Evolutionary conservation across 805 yeast genomes (phyloP).

Genomic region (Peterozyma toletana): DNA sequence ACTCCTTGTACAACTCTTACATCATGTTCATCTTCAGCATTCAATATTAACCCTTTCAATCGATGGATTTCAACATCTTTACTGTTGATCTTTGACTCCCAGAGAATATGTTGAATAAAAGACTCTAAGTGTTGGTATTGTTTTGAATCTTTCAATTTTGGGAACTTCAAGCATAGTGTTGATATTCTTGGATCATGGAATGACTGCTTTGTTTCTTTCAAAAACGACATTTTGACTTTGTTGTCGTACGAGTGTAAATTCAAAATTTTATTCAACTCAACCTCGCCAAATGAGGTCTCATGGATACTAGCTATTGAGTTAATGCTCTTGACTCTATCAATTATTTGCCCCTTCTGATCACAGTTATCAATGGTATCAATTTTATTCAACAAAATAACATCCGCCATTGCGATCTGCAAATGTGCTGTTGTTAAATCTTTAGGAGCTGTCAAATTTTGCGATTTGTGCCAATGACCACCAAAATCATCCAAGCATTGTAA

Average conservation of each 20-base stretch:
- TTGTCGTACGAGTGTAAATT: constrained; percentile 75
- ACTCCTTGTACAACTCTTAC: constrained; percentile 83
- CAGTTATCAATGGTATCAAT: constrained; percentile 42
- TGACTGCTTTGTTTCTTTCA: constrained; percentile 10
- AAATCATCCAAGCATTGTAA: constrained; percentile 58
- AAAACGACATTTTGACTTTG: constrained; percentile 12
- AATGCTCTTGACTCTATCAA: constrained; percentile 34
- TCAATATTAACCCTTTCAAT: constrained; percentile 66
- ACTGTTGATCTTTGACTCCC: constrained; percentile 54
- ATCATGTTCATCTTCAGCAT: constrained; percentile 18
- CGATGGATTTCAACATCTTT: constrained; percentile 65
- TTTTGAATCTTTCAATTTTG: constrained; percentile 22
- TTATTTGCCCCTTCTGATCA: constrained; percentile 13
- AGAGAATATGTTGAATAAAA: constrained; percentile 64
- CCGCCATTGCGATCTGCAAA: constrained; percentile 86
- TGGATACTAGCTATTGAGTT: constrained; percentile 65
- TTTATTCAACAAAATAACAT: constrained; percentile 74
- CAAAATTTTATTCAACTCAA: constrained; percentile 57
- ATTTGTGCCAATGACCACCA: constrained; percentile 64
- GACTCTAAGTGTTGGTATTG: constrained; percentile 36
- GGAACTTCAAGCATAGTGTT: constrained; percentile 44
- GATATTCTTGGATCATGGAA: constrained; percentile 47
- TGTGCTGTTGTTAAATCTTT: constrained; percentile 72
- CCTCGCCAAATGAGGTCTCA: constrained; percentile 67
- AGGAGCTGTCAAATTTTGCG: constrained; percentile 21